These are phyloP conservation scores for Lagenidium giganteum DNA, from an alignment of 352 stramenopile genomes.

Conservation along the genomic window DNA sequence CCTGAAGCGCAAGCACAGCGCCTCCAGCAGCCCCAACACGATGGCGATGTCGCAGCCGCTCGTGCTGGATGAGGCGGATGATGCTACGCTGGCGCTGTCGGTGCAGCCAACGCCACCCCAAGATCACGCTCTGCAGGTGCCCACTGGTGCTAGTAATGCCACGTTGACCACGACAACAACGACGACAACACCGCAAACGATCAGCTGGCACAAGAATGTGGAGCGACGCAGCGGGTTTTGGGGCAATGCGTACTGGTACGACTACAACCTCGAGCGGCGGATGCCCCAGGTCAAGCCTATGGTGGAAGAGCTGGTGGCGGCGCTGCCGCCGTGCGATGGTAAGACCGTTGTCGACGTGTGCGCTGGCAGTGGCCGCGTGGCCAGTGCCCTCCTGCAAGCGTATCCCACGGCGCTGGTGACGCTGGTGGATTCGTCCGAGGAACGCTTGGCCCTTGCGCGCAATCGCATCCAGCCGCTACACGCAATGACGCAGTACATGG, in stretches of 20 bases:
- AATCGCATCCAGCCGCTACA: conserved; percentile 24
- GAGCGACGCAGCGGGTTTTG: conserved; percentile 44
- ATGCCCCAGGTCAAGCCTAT: conserved; percentile 42
- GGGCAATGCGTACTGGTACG: conserved; percentile 61
- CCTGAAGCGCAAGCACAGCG: no score
- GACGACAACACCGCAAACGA: no score
- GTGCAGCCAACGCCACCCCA: no score
- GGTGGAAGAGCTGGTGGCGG: conserved; percentile 36
- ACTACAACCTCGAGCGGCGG: conserved; percentile 37
- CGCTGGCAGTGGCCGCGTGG: conserved; percentile 38
- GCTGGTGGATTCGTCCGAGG: conserved; percentile 36
- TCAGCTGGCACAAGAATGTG: conserved; percentile 39
- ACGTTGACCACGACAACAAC: no score
- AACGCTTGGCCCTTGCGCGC: conserved; percentile 32
- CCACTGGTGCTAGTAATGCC: no score
- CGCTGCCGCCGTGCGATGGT: conserved; percentile 39
- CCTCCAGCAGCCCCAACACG: no score
- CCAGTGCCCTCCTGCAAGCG: conserved; percentile 30
- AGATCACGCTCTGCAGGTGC: no score
- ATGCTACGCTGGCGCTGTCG: no score
- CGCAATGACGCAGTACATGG: no score
- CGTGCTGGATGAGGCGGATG: no score
- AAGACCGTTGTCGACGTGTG: conserved; percentile 48
- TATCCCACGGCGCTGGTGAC: conserved; percentile 39
- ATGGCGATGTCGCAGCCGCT: no score